Evolutionary conservation across 306 rosid genomes (phyloP).

Genomic region (Prunus kanzakura): DNA sequence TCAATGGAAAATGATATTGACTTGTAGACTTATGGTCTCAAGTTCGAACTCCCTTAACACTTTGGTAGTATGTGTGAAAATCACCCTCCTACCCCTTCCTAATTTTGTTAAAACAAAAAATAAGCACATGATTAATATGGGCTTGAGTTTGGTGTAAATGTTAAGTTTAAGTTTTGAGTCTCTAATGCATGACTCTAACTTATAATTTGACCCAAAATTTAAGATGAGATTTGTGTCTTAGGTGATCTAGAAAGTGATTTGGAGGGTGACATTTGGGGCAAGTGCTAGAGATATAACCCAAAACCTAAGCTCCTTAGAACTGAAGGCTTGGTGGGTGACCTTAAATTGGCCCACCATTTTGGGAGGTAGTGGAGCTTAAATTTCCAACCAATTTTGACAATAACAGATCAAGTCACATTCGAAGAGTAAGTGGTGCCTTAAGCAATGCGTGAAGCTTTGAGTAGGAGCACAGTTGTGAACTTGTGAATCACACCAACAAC

Average conservation of each 20-base stretch:
- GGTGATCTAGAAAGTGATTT: too few relatives aligned
- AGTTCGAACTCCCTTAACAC: rapidly evolving
- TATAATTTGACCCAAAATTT: too few relatives aligned
- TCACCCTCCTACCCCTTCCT: rapidly evolving
- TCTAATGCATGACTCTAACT: too few relatives aligned
- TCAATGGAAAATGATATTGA: too few relatives aligned
- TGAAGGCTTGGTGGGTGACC: neutral
- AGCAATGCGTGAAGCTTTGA: neutral
- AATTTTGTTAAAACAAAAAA: too few relatives aligned
- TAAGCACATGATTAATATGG: too few relatives aligned
- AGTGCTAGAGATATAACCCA: neutral
- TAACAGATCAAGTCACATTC: neutral
- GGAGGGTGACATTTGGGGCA: neutral
- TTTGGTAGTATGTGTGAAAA: too few relatives aligned
- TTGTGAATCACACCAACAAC: neutral
- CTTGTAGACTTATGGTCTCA: rapidly evolving
- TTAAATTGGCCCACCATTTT: neutral
- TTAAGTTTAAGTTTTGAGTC: too few relatives aligned
- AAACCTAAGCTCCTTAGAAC: neutral
- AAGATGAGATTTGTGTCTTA: too few relatives aligned
- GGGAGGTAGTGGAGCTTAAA: neutral
- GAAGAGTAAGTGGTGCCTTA: too few relatives aligned
- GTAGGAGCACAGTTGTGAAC: neutral
- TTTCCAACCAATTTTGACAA: neutral
- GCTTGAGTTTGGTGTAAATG: too few relatives aligned